Percentiles rank a stretch among this genome's conserved stretches.
Conservation (phyloP, 495 filamentous ascomycete species). For the Astrocystis sublimbata region DNA sequence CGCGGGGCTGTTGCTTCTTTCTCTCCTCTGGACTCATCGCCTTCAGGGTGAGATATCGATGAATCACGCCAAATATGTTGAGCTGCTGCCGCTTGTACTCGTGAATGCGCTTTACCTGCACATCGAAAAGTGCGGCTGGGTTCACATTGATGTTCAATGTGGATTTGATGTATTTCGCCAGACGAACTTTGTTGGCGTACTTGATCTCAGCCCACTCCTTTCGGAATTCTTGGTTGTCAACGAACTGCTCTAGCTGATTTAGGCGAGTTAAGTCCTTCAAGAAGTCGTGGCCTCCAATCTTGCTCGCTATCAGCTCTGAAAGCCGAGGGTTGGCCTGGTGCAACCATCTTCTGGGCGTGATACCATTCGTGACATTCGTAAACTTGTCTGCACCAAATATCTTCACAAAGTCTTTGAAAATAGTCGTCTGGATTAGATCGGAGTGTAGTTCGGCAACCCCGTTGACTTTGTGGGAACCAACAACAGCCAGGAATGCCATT, state of each 20-base stretch:
- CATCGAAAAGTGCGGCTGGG: constrained; percentile 86
- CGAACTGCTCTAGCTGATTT: constrained; percentile 75
- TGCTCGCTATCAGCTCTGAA: constrained; percentile 88
- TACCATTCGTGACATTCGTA: constrained; percentile 97
- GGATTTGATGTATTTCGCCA: constrained; percentile 86
- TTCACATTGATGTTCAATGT: constrained; percentile 79
- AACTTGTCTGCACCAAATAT: constrained; percentile 97
- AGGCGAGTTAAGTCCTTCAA: constrained; percentile 84
- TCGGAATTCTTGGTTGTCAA: constrained; percentile 85
- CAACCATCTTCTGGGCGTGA: constrained; percentile 93
- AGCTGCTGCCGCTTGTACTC: constrained; percentile 99
- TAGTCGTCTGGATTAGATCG: constrained; percentile 94
- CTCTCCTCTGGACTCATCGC: constrained; percentile 76
- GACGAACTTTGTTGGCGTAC: constrained; percentile 65
- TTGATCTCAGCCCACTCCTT: constrained; percentile 93
- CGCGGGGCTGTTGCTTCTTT: constrained; percentile 87
- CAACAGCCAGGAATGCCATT: constrained; percentile 93
- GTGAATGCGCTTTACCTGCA: constrained; percentile 98
- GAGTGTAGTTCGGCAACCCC: constrained; percentile 97
- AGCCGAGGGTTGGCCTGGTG: constrained; percentile 95
- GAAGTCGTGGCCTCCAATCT: constrained; percentile 78
- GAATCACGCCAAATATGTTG: constrained; percentile 97
- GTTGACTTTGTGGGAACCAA: constrained; percentile 98
- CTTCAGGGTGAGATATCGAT: constrained; percentile 90
- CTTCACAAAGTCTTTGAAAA: constrained; percentile 96